Base-by-base conservation (phyloP, 2,329 filamentous ascomycete species). In the Parastagonospora avenae region DNA sequence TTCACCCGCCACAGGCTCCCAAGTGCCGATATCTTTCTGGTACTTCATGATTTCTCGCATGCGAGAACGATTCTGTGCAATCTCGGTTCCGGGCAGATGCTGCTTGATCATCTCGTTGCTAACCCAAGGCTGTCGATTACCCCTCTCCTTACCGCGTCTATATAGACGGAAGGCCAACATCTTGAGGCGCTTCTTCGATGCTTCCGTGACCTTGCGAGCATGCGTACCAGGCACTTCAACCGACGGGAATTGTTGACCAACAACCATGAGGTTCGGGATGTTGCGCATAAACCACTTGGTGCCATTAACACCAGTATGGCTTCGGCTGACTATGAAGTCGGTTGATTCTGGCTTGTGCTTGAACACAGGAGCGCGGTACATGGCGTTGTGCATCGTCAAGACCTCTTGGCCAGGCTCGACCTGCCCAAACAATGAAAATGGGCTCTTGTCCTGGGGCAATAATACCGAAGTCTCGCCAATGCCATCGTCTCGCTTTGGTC, bases 1-100 rank as follows among this genome's bases (percentile, higher is more conserved):
- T 60, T 97, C 90, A 16, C 85, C 85, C 8, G 85, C 79, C 43
- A 84, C 85, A 56, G 96, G 73, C 31, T 69, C 65, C 94, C 94
- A 99, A 29, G 91, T 90, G 66, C 92, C 92, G 46, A 87, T 84
- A 14, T 92, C 89, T 67, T 95, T 92, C 66, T 94, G 89, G 68
- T 97, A 97, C 42, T 86, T 83, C 62, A 99, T 86, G 72, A 99
- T 97, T 64, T 99, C 94, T 67, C 97, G 94, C 76, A 99, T 87
- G 74, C 97, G 97, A 67, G 96, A 92, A 30, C 94, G 85, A 63
- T 97, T 97, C 69, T 97, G 93, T 48, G 94, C 92, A 68, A 97
- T 93, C 15, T 91, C 94, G 5, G 92, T 94, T 33, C 94, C 93
- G 7, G 91, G 90, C 55, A 97, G 91, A 71, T 99, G 94, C 38